These are phyloP conservation scores for Gaultheria prostrata DNA, from an alignment of 148 eudicot genomes.

Conservation along the genomic window DNA sequence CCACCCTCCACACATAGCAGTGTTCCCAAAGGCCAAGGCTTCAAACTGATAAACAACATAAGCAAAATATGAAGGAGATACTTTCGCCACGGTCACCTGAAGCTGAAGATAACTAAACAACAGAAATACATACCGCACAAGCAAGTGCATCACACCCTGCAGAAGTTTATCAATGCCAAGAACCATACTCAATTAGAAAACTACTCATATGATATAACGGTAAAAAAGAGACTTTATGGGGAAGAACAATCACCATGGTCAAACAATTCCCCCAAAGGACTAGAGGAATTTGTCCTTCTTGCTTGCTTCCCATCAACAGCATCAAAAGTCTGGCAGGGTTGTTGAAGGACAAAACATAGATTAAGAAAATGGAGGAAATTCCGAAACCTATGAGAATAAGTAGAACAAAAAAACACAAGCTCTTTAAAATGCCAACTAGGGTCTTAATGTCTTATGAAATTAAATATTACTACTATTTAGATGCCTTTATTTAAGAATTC, in stretches of 20 bases:
- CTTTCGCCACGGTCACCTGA: neutral
- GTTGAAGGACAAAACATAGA: conserved; percentile 7
- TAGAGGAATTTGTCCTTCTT: conserved; percentile 93
- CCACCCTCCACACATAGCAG: conserved; percentile 82
- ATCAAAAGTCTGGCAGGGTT: conserved; percentile 74
- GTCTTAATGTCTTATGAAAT: neutral
- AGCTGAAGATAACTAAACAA: neutral
- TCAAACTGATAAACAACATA: conserved; percentile 54
- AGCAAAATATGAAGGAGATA: conserved; percentile 4
- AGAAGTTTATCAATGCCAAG: conserved; percentile 23
- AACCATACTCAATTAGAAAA: neutral
- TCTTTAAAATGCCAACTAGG: neutral
- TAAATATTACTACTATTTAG: neutral
- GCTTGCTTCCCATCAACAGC: conserved; percentile 99
- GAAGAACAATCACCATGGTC: conserved; percentile 67
- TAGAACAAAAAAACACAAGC: neutral
- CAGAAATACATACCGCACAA: conserved; percentile 67
- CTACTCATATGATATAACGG: neutral
- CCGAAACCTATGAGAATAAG: neutral
- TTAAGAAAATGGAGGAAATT: neutral
- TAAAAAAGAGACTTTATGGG: neutral
- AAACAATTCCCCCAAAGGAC: conserved; percentile 98
- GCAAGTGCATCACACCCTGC: conserved; percentile 95
- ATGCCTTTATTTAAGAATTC: neutral
- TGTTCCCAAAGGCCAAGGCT: conserved; percentile 86